These are phyloP conservation scores for Hygrocybe punicea DNA, from an alignment of 768 basidiomycete genomes.

Conservation along the genomic window DNA sequence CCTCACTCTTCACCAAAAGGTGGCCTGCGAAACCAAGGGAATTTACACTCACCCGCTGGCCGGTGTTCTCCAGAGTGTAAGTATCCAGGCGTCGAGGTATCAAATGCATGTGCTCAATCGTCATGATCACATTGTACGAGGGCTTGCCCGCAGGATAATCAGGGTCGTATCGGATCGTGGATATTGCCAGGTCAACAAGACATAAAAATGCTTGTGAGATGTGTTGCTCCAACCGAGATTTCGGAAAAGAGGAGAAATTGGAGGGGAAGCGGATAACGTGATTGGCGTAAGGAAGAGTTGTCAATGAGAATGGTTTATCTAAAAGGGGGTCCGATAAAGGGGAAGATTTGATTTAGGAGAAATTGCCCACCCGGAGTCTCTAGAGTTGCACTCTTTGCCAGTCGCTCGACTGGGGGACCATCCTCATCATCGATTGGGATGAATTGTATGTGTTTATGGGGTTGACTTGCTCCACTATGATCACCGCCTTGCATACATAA, in stretches of 20 bases:
- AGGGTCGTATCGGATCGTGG: conserved; percentile 65
- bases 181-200: conserved; percentile 74
- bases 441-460: conserved; percentile 90
- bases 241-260: conserved; percentile 35
- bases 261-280: conserved; percentile 64
- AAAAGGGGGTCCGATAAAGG: not conserved
- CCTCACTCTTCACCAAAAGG: conserved; percentile 80
- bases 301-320: conserved; percentile 74
- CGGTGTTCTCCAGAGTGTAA: conserved; percentile 50
- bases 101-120: conserved; percentile 78
- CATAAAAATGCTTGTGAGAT: conserved; percentile 63
- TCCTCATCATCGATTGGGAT: conserved; percentile 56
- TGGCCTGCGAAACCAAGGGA: conserved; percentile 88
- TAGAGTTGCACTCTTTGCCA: conserved; percentile 55
- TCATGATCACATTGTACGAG: conserved; percentile 82
- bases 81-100: conserved; percentile 72
- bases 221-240: conserved; percentile 46
- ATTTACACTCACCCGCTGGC: conserved; percentile 70
- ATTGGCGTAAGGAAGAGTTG: conserved; percentile 73
- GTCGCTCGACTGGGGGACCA: conserved; percentile 73
- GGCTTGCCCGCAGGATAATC: conserved; percentile 60
- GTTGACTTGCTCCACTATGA: conserved; percentile 82
- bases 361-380: conserved; percentile 52
- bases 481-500: conserved; percentile 53
- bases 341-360: not conserved